Evolutionary conservation across 2,329 filamentous ascomycete genomes (phyloP), one percentile per base, ranked within the genome.

Genomic region (Claviceps sp.): DNA sequence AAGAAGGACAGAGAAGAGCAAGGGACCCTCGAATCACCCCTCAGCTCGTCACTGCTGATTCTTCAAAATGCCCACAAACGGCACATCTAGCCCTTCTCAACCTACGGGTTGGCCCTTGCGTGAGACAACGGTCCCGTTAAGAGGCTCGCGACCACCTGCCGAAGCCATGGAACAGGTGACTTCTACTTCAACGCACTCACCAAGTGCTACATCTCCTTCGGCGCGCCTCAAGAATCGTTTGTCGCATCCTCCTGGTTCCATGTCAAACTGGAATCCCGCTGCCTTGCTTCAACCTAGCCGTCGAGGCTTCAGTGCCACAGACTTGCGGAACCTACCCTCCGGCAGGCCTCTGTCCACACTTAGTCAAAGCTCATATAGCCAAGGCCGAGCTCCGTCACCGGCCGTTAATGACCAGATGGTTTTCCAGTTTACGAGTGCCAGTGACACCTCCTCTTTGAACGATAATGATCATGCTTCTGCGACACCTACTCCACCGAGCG

Each of bases 381-480:
- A 16, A 58, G 60, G 30, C 57, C 58, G 47, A 47, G 47, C 34
- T 34, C 9, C 30, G 38, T 50, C 50, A 45, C 55, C 40, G 53
- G 56, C 34, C 52, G 56, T 54, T 55, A 61, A 53, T 56, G 60
- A 43, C 51, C 58, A 55, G 52, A 57, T 72, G 48, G 61, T 71
- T 8, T 71, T 77, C 46, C 67, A 73, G 52, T 73, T 74, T 54
- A 55, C 69, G n/a, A 68, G 57, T 50, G 62, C 67, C 16, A 60
- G 63, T 48, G 66, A 66, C 22, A 59, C 61, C 4, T 54, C 66
- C 4, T 54, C 66, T 6, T 68, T 68, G 37, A 61, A 63, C 4
- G 63, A 60, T 5, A 59, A 63, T 20, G 61, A 65, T 34, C 66
- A 63, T 52, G 60, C 59, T 49, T 60, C 64, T 13, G 67, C 65